These are phyloP conservation scores for Aureobasidium zeae DNA, from an alignment of 2,329 filamentous ascomycete genomes.

Conservation along the genomic window DNA sequence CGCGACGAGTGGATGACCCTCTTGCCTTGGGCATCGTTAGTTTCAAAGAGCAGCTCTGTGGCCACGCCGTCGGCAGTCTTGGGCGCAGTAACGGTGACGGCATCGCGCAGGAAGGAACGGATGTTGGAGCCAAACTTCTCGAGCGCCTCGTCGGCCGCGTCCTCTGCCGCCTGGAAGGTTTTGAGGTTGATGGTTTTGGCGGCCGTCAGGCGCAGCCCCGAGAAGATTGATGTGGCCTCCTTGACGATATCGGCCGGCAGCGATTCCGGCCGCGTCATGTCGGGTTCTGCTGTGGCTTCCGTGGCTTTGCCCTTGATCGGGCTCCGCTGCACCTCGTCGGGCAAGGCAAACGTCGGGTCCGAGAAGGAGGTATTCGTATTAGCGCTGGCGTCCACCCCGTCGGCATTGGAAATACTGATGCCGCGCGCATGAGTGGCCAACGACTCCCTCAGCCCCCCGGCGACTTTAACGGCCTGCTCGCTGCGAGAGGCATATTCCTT, in stretches of 20 bases:
- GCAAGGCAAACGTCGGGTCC: slow-evolving; percentile 19
- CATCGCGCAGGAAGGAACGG: slow-evolving; percentile 79
- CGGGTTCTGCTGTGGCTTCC: slow-evolving; percentile 18
- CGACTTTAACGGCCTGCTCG: slow-evolving; percentile 65
- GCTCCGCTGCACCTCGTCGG: slow-evolving; percentile 2
- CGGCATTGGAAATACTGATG: slow-evolving; percentile 50
- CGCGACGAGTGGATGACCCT: slow-evolving; percentile 89
- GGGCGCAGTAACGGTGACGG: slow-evolving; percentile 77
- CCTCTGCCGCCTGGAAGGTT: slow-evolving; percentile 84
- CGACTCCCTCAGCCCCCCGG: slow-evolving; percentile 53
- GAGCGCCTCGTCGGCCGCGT: slow-evolving; percentile 90
- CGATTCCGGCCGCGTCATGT: slow-evolving; percentile 36
- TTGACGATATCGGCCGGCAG: slow-evolving; percentile 43
- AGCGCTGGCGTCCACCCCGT: no score
- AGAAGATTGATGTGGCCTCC: slow-evolving; percentile 58
- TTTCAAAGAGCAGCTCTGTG: slow-evolving; percentile 72
- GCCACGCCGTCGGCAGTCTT: slow-evolving; percentile 21
- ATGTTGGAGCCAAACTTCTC: slow-evolving; percentile 86
- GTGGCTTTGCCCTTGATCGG: slow-evolving; percentile 19
- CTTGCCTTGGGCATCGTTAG: slow-evolving; percentile 79
- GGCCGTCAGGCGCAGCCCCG: slow-evolving; percentile 66
- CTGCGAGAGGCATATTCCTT: slow-evolving; percentile 69
- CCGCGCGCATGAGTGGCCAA: slow-evolving; percentile 55
- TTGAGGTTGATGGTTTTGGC: slow-evolving; percentile 48
- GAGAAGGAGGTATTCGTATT: slow-evolving; percentile 24